Evolutionary conservation across 2,329 filamentous ascomycete genomes (phyloP), one percentile per base, ranked within the genome.

Genomic region (Fusarium lyarnte): DNA sequence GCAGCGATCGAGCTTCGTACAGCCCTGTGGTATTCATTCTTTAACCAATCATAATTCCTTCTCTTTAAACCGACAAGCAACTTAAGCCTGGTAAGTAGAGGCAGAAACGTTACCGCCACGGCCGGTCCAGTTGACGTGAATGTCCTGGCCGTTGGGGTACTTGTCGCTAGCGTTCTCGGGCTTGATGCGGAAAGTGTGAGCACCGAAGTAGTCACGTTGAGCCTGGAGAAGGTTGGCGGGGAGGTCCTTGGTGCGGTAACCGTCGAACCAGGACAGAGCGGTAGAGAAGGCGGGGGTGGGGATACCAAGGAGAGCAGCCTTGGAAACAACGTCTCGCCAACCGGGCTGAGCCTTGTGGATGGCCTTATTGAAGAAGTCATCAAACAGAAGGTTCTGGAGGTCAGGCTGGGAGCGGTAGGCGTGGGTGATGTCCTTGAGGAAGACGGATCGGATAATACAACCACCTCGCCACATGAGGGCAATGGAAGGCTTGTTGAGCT

Each of bases 401-500:
- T 98, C 93, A 76, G 94, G 93, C 88, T 98, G 91, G 78, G 90
- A 91, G 86, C 95, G 95, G 91, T 98, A 99, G 59, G 96, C 96
- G 76, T 92, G 92, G 79, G 96, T 99, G 87, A 99, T 99, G 84
- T 99, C 95, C 92, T 98, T 98, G 77, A 99, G 88, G 94, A 99
- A 99, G 82, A 99, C 96, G 76, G 96, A 98, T 85, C 96, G 95
- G 87, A 99, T 99, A 80, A 99, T 99, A 90, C 96, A 99, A 79
- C 96, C 96, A 87, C 96, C 96, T 84, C 96, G 94, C 96, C 96
- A 99, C 96, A 99, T 99, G 82, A 99, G 93, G 79, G 96, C 96
- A 81, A 99, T 99, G 79, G 97, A 97, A 76, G 96, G 96, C 93
- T 98, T 98, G 93, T 99, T 98, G 78, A 99, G 92, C 90, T 98